A percentile compares a stretch with the other conserved stretches of the same genome.
phyloP scores from a whole-genome alignment of 2,329 filamentous ascomycete genomes.

The Talaromyces sp. region DNA sequence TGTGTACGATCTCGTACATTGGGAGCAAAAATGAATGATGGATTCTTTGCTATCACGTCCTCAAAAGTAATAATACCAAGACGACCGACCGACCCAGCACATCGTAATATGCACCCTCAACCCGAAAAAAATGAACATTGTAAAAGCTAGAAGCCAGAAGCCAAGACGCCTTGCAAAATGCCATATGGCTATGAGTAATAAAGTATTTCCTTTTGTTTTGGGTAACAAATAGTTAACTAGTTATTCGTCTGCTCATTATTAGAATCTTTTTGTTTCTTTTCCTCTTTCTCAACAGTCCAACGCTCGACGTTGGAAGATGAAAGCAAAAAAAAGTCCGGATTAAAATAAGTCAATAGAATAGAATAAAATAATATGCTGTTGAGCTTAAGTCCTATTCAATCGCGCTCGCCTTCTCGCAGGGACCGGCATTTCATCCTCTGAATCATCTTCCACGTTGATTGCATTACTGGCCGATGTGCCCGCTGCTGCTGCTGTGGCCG shows the following conservation, averaged over 20 bases:
- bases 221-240: neutral
- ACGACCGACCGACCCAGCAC: too few species aligned
- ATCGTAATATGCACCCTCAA: too few species aligned
- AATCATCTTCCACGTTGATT: constrained; percentile 23
- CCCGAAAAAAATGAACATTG: too few species aligned
- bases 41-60: neutral
- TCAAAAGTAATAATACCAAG: too few species aligned
- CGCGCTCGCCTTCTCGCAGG: constrained; percentile 16
- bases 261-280: neutral
- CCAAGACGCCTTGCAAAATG: neutral
- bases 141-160: neutral
- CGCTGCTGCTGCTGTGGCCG: neutral
- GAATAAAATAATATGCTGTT: neutral
- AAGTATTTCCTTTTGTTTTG: neutral
- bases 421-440: constrained; percentile 19
- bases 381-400: constrained; percentile 11
- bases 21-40: neutral
- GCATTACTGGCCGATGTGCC: constrained; percentile 19
- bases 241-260: neutral
- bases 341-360: neutral
- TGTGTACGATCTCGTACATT: neutral
- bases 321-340: neutral
- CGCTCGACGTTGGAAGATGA: neutral
- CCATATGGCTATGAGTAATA: neutral
- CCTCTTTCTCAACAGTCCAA: neutral